These are phyloP conservation scores for Gamarada debralockiae DNA, from an alignment of 495 filamentous ascomycete species.

Conservation along the genomic window DNA sequence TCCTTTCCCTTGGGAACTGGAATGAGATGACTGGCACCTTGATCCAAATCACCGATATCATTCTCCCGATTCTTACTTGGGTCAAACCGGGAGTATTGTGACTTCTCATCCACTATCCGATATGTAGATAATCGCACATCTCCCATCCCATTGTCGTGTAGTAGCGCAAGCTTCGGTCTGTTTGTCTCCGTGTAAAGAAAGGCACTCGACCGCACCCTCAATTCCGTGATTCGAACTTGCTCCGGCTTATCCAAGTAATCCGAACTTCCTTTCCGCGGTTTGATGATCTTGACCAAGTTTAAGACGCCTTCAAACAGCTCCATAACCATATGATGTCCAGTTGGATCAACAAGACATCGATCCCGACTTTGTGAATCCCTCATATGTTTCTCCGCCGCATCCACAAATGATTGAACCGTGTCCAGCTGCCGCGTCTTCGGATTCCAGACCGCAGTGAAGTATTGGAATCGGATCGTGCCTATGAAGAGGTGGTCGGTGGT, in stretches of 20 bases:
- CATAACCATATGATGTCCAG: slow-evolving; percentile 73
- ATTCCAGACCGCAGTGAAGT: slow-evolving; percentile 89
- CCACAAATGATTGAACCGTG: slow-evolving; percentile 66
- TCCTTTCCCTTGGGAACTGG: slow-evolving; percentile 61
- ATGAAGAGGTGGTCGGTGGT: slow-evolving; percentile 86
- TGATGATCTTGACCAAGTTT: slow-evolving; percentile 66
- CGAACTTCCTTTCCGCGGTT: slow-evolving; percentile 50
- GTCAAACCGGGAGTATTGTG: slow-evolving; percentile 41
- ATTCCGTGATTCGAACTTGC: slow-evolving; percentile 74
- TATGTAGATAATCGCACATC: slow-evolving; percentile 58
- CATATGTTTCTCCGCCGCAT: slow-evolving; percentile 75
- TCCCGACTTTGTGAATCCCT: slow-evolving; percentile 73
- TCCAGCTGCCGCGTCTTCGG: slow-evolving; percentile 51
- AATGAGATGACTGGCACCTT: slow-evolving; percentile 77
- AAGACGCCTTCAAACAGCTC: slow-evolving; percentile 89
- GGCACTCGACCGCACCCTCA: slow-evolving; percentile 76
- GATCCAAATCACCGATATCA: slow-evolving; percentile 58
- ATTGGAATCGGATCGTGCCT: slow-evolving; percentile 82
- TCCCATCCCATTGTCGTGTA: slow-evolving; percentile 73
- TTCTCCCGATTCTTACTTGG: slow-evolving; percentile 42
- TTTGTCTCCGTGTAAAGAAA: slow-evolving; percentile 75
- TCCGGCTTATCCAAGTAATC: slow-evolving; percentile 63
- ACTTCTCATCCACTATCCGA: slow-evolving; percentile 49
- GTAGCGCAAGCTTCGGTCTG: slow-evolving; percentile 73
- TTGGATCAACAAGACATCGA: slow-evolving; percentile 79